phyloP scores from a whole-genome alignment of 2,329 filamentous ascomycete genomes.

The Purpureocillium lavendulum region DNA sequence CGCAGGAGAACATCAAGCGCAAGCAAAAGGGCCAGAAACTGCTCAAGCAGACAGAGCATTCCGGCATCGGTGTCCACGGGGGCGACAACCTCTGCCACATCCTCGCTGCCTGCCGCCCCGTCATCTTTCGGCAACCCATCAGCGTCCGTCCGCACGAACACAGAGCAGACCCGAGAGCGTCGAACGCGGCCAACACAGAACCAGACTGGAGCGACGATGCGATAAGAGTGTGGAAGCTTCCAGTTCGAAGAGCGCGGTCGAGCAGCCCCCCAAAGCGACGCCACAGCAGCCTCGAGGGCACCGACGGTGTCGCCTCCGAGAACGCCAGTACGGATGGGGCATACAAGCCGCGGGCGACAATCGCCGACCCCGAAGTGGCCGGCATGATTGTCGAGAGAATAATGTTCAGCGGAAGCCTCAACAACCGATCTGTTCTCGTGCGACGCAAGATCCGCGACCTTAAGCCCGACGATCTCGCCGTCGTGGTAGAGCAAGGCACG shows the following conservation, averaged over 20 bases:
- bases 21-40: conserved; percentile 27
- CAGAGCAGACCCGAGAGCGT: conserved; percentile 29
- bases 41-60: conserved; percentile 12
- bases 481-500: conserved; percentile 54
- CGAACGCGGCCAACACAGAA: conserved; percentile 17
- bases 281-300: conserved; percentile 12
- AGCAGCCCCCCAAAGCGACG: conserved; percentile 26
- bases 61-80: conserved; percentile 61
- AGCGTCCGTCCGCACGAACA: conserved; percentile 67
- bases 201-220: conserved; percentile 71
- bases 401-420: conserved; percentile 26
- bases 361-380: conserved; percentile 22
- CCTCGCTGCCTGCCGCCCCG: conserved; percentile 73
- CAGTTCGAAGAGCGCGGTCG: conserved; percentile 27
- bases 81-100: conserved; percentile 72
- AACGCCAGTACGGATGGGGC: background rate
- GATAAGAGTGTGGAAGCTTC: conserved; percentile 79
- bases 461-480: conserved; percentile 29
- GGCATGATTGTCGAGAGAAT: conserved; percentile 20
- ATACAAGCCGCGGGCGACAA: conserved; percentile 4
- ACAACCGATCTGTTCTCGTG: conserved; percentile 13
- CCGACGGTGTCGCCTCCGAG: conserved; percentile 1
- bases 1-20: conserved; percentile 30
- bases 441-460: conserved; percentile 18
- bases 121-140: conserved; percentile 79